Evolutionary conservation across 2,329 filamentous ascomycete genomes (phyloP).

Genomic region (Fusarium tupiense): DNA sequence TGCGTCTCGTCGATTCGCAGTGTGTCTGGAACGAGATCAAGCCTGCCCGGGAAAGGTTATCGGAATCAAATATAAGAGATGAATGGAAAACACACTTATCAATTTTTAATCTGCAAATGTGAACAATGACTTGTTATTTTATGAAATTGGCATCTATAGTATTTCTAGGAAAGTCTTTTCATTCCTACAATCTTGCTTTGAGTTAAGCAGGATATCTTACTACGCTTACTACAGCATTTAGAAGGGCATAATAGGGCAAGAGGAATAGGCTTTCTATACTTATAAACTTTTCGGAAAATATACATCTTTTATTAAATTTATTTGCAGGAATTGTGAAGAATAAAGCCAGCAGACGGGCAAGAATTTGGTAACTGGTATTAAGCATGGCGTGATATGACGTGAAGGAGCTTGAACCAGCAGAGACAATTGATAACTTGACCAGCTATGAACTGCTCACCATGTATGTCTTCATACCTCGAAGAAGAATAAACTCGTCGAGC

Average conservation of each 20-base stretch:
- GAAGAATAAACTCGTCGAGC: rapidly evolving
- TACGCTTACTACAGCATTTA: rapidly evolving
- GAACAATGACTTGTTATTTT: no score
- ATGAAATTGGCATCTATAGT: no score
- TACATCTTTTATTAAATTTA: neutral
- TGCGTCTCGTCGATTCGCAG: rapidly evolving
- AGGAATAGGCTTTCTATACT: rapidly evolving
- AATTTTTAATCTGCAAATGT: no score
- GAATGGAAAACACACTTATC: no score
- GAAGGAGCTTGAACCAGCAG: neutral
- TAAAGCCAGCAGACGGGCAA: neutral
- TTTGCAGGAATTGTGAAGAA: neutral
- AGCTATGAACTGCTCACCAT: rapidly evolving
- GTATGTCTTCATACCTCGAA: rapidly evolving
- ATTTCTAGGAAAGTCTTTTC: neutral
- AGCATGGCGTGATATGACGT: neutral
- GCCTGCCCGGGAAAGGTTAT: neutral
- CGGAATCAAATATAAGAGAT: no score
- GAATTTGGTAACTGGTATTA: neutral
- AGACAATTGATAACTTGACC: no score
- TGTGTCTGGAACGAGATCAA: neutral
- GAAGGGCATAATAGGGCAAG: rapidly evolving
- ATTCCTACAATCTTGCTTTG: rapidly evolving
- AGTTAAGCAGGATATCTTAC: neutral
- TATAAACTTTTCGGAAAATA: rapidly evolving